Base-by-base conservation (phyloP, 2,329 filamentous ascomycete genomes). In the Ilyonectria mors-panacis region DNA sequence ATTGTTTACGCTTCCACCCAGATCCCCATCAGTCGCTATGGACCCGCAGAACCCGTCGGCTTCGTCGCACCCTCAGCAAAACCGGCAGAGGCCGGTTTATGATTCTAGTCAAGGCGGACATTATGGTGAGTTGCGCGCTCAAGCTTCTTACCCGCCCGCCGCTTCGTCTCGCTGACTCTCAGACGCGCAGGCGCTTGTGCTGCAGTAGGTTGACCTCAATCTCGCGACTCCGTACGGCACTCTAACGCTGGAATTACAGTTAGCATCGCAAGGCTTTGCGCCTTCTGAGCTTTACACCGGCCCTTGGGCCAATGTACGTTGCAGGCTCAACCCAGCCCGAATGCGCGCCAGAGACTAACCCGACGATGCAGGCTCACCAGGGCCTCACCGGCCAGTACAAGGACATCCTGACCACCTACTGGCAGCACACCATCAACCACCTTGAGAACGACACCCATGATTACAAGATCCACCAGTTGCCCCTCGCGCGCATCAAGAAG, bases 401-500 rank as follows among this genome's bases (percentile, higher is more conserved):
- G 80, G 96, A 99, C 80, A 98, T 98, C 77, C 87, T 99, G 75
- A 98, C 97, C 48, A 98, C 95, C 6, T 99, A 99, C 84, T 99
- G 96, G 96, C 96, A 99, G 82, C 95, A 99, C 78, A 96, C 95
- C 70, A 97, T 99, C 84, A 95, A 92, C 73, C 94, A 97, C 80
- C 90, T 99, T 66, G 96, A 99, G 83, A 94, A 89, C 67, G 96
- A 98, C 76, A 94, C 93, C 55, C 96, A 99, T 81, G 96, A 99
- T 82, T 99, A 98, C 87, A 99, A 99, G 83, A 89, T 98, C 63
- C 96, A 99, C 81, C 96, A 98, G 81, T 87, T 99, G 44, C 96
- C 96, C 2, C 87, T 99, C 45, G 96, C 96, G n/a, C 92, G 96
- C 61, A 99, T 99, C 85, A 99, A 99, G 87, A 99, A 99, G 82